A percentile compares a stretch with the other conserved stretches of the same genome.
These are phyloP conservation scores for Fimicolochytrium jonesii DNA, from an alignment of 192 early-diverging fungal species.

Conservation along the genomic window DNA sequence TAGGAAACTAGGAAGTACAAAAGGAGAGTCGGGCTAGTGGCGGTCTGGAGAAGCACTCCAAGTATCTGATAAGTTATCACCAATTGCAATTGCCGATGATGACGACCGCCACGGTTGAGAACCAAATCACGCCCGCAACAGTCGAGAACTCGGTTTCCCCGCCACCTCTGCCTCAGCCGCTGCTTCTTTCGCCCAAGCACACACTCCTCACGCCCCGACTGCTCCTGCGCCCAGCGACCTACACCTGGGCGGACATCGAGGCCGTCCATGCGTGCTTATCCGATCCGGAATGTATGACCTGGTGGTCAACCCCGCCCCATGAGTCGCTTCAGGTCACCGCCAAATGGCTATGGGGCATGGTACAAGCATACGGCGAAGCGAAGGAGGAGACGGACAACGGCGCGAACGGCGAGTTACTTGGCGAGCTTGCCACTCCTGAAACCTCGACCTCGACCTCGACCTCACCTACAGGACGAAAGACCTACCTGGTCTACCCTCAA, in stretches of 20 bases:
- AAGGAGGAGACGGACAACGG: not conserved
- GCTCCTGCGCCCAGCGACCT: not conserved
- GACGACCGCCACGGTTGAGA: too few relatives aligned
- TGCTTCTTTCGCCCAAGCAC: not conserved
- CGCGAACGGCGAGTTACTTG: too few relatives aligned
- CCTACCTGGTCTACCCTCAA: not conserved
- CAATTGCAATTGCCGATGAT: too few relatives aligned
- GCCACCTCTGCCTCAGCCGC: not conserved
- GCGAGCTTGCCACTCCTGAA: too few relatives aligned
- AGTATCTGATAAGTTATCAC: too few relatives aligned
- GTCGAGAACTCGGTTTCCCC: too few relatives aligned
- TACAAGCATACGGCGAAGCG: not conserved
- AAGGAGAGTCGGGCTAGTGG: too few relatives aligned
- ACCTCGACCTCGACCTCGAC: too few relatives aligned
- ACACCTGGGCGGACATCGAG: not conserved
- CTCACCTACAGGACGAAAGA: too few relatives aligned
- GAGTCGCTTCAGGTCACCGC: not conserved
- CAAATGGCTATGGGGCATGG: not conserved
- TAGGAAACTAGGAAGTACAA: too few relatives aligned
- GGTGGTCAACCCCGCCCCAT: constrained; percentile 2
- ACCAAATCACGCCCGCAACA: too few relatives aligned
- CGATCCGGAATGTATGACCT: not conserved
- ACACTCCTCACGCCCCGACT: not conserved
- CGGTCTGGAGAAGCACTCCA: too few relatives aligned
- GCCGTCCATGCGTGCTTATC: not conserved